Conservation (phyloP, 106 monocot species). For the Cymbidium sinense region DNA sequence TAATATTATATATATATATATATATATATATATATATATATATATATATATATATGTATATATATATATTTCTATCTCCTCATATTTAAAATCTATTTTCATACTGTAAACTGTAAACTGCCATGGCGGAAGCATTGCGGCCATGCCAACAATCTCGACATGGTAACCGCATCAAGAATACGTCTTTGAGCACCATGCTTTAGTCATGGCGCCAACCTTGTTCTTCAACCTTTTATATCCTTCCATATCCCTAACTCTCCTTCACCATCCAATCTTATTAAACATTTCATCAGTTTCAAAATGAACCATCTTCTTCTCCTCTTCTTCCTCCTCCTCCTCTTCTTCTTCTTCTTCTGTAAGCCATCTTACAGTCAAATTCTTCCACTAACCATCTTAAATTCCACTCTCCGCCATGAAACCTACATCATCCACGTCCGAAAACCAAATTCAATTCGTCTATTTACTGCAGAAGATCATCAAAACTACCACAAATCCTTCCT, state of each 20-base stretch:
- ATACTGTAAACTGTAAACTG: too few species aligned
- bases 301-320: background rate
- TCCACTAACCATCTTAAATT: background rate
- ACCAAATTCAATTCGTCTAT: background rate
- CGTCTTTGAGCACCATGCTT: background rate
- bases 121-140: background rate
- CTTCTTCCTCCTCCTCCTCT: background rate
- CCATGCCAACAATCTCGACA: background rate
- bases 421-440: slow-evolving; percentile 16
- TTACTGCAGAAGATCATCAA: background rate
- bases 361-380: background rate
- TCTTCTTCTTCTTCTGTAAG: slow-evolving; percentile 2
- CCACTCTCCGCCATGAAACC: slow-evolving; percentile 3
- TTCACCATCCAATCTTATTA: background rate
- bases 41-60: too few species aligned
- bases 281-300: background rate
- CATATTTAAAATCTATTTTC: too few species aligned
- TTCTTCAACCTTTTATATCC: background rate
- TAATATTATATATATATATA: too few species aligned
- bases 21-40: too few species aligned
- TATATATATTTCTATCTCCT: too few species aligned
- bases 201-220: slow-evolving; percentile 2
- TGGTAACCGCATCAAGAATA: background rate
- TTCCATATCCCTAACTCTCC: background rate
- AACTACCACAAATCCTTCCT: slow-evolving; percentile 21